Base-by-base conservation (phyloP, 1,284 basidiomycete genomes). In the Sanghuangporus sanghuang region DNA sequence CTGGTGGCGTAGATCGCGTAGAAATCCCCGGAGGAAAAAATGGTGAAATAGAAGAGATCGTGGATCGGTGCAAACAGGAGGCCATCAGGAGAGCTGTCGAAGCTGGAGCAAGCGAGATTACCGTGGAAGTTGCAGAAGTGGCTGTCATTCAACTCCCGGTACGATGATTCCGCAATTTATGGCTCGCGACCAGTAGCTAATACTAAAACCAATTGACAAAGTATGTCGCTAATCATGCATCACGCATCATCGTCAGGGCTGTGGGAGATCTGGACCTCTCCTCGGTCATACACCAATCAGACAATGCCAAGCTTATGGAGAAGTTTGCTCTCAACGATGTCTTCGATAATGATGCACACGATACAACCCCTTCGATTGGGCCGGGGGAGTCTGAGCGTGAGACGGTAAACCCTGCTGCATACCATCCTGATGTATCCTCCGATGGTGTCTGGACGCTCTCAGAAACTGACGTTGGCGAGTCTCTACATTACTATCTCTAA, bases 181-280 rank as follows among this genome's bases (percentile, higher is more conserved):
- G 7, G 6, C 16, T 46, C 16, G 16, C 21, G 16, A 6, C 16
- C 21, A 46, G 11, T 16, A n/a, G 7, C 2, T 46, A 46, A 46
- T 18, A 46, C 21, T 46, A 3, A 32, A 32, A 3, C 21, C 2
- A n/a, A 42, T 42, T 11, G 4, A 7, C 44, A 7, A 64, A 81
- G 76, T 84, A 83, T 68, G 79, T 82, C 27, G 80, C 79, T 0
- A 83, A 81, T 66, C 77, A 81, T 65, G 79, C 81, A 0, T 80
- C 80, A 1, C 73, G 81, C 8, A 76, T 82, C 48, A 78, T 81
- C 59, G 78, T 81, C 18, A 75, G 77, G 53, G 81, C 79, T 8
- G 77, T 80, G 3, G 81, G 81, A 6, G 80, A 82, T 42, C 67
- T 75, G 7, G 67, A 73, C 35, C 16, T 63, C 7, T 14, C 44